phyloP scores from a whole-genome alignment of 805 yeast species.

The Starmerella stigmatis region DNA sequence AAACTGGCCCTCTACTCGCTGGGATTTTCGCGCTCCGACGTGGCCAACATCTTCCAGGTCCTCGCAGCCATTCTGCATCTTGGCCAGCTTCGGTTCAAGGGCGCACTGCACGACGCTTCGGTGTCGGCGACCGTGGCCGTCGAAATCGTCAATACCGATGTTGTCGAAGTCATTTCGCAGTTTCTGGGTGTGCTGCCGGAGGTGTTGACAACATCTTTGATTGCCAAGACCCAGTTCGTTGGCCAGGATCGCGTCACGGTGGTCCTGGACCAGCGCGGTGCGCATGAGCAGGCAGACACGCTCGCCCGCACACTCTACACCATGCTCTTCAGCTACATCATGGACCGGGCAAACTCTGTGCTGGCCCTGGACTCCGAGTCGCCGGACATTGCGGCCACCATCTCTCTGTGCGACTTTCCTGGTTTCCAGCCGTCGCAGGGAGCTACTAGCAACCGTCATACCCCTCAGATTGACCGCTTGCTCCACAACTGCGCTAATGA shows the following conservation, averaged over 20 bases:
- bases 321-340: conserved; percentile 33
- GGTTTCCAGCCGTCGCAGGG: conserved; percentile 32
- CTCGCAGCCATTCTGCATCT: conserved; percentile 37
- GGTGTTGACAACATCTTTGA: conserved; percentile 31
- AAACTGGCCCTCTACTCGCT: conserved; percentile 41
- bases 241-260: conserved; percentile 35
- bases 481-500: conserved; percentile 37
- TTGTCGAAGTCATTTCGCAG: conserved; percentile 30
- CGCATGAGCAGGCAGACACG: conserved; percentile 35
- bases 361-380: conserved; percentile 26
- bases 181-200: conserved; percentile 35
- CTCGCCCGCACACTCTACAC: conserved; percentile 35
- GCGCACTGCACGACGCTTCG: conserved; percentile 29
- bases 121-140: conserved; percentile 32
- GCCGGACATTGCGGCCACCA: conserved; percentile 28
- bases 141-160: conserved; percentile 31
- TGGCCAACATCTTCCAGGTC: conserved; percentile 41
- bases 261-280: conserved; percentile 35
- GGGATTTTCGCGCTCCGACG: conserved; percentile 40
- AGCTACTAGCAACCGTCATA: background rate
- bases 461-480: conserved; percentile 33
- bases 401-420: conserved; percentile 35
- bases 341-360: conserved; percentile 32
- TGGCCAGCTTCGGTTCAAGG: conserved; percentile 34
- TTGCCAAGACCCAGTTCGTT: conserved; percentile 33